phyloP scores from a whole-genome alignment of 441 rosid species.

The Gossypium trilobum region DNA sequence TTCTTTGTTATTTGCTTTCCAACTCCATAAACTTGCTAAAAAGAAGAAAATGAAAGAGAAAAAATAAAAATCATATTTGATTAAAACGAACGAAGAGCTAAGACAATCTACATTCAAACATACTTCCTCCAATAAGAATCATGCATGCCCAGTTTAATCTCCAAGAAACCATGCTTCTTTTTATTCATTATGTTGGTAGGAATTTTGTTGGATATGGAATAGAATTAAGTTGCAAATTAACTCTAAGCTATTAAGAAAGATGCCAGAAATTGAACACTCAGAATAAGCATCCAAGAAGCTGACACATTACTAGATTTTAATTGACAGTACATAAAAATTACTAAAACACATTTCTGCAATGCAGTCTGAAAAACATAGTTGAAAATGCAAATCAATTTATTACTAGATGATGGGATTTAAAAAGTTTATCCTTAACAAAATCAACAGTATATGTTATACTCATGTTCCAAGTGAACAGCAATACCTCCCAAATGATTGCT shows the following conservation, averaged over 20 bases:
- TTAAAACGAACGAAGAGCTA: not conserved
- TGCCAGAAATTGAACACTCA: not conserved
- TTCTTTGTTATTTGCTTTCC: not conserved
- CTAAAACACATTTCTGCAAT: not conserved
- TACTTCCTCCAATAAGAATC: not conserved
- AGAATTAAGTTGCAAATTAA: not conserved
- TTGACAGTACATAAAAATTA: not conserved
- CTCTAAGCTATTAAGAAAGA: not conserved
- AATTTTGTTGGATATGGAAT: too few species aligned
- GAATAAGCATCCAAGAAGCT: not conserved
- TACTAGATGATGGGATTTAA: not conserved
- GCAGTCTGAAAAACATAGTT: not conserved
- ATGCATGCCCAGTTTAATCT: not conserved
- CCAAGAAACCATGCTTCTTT: not conserved
- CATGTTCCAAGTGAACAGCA: conserved; percentile 4
- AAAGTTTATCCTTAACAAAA: not conserved
- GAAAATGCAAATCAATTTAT: conserved; percentile 1
- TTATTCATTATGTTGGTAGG: not conserved
- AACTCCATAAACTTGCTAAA: not conserved
- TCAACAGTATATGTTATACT: not conserved
- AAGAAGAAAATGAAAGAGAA: too few species aligned
- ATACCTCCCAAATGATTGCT: conserved; percentile 73
- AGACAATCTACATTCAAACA: not conserved
- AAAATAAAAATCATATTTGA: not conserved
- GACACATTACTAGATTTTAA: not conserved